Evolutionary conservation across 2,329 filamentous ascomycete genomes (phyloP), one percentile per base, ranked within the genome.

Genomic region (Apiospora phragmitis): DNA sequence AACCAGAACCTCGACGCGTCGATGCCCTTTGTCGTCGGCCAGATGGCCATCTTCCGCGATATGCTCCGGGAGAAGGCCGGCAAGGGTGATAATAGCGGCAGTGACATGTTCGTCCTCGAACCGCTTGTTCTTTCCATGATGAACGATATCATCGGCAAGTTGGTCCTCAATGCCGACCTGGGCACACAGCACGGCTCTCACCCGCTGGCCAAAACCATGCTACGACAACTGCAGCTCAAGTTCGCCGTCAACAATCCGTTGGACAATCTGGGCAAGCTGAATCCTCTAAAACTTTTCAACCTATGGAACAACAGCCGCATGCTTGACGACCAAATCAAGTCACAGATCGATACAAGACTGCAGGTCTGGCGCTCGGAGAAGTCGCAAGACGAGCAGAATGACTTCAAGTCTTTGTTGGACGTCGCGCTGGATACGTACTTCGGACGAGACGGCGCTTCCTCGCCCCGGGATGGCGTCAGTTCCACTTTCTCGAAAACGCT

Each of bases 301-400:
- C 71, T 77, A 18, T 81, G 79, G 79, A 75, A 78, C 69, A 81
- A 80, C 67, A 74, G 77, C 9, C 77, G 78, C 18, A 70, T 75
- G 26, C 76, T 82, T 4, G 73, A 78, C 32, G 72, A 69, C 18
- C 73, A 79, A 24, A 80, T 81, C 68, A 75, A 73, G 38, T 68
- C 72, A 14, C 76, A 80, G 66, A 72, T 82, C 41, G 67, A 75
- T 38, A 73, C 70, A 3, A 75, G 77, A 12, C 72, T 76, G 9
- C 71, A 72, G 21, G 76, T 74, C 14, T 75, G 76, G 18, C 73
- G 72, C 24, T 69, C 71, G 18, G 74, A 77, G 21, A 77, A 75
- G 68, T 65, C 55, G 4, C 68, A 70, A 14, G 72, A 75, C 38
- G 73, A 74, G 35, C 72, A 75, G 42, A 59, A 72, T 9, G 41